Evolutionary conservation across 306 rosid species (phyloP), one percentile per base, ranked within the genome.

Genomic region (Prunus mira): DNA sequence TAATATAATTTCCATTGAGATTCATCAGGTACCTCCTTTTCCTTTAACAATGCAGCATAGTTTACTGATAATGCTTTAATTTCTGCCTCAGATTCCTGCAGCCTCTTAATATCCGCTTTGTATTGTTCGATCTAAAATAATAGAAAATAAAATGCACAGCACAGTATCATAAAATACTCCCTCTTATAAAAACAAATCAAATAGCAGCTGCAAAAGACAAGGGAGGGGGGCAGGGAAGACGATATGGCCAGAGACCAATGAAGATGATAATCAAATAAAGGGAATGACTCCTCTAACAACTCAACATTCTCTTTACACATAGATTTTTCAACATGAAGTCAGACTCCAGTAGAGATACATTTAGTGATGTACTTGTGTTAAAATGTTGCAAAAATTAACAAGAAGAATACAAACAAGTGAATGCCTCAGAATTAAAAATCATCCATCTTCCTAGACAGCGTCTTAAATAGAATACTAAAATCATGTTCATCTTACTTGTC

Each of bases 21-120:
- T 64, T 70, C 25, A 76, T 50, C 6, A 12, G 27, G 60, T 86
- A 92, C 98, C 97, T 95, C 98, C 73, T 88, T 90, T 73, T 95
- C 97, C 87, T 90, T 90, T 76, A 95, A 82, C 70, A 95, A 82
- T 79, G 97, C 95, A 12, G 97, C 98, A 82, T 95, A 95, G 84
- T 92, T 92, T 81, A 86, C 85, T 58, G 98, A 95, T 30, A 92
- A 79, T 46, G 93, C 96, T 88, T 95, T 92, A 77, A 95, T 92
- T 85, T 95, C 96, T 38, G 92, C 88, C 84, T 95, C 98, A 0
- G 97, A 95, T 72, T 91, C 93, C 84, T 90, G 95, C 84, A 95
- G 97, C 82, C 88, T 92, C 88, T 87, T 89, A 76, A 95, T 90
- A 81, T 95, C 96, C 56, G 86, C 81, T 84, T 79, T 88, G 78